Percentiles rank a stretch among this genome's conserved stretches.
These are phyloP conservation scores for Wickerhamiella dianesei DNA, from an alignment of 805 yeast species.

Conservation along the genomic window DNA sequence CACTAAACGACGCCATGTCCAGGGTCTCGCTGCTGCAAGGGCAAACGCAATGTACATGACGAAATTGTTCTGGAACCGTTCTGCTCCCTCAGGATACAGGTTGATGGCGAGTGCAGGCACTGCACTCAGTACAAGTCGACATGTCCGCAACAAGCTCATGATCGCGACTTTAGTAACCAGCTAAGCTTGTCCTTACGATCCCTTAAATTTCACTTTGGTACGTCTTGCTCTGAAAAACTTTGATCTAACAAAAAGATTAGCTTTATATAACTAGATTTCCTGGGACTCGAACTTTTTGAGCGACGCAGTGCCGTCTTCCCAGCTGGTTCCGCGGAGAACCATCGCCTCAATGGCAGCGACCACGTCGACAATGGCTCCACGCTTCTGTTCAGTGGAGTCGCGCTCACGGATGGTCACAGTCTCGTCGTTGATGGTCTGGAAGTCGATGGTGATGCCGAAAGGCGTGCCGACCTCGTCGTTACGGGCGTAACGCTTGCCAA, in stretches of 20 bases:
- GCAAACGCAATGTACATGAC: background rate
- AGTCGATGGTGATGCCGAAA: constrained; percentile 93
- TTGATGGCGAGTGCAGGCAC: background rate
- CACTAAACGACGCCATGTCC: background rate
- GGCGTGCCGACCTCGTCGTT: constrained; percentile 98
- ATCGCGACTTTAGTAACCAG: background rate
- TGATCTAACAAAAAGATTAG: background rate
- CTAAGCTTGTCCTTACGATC: no score
- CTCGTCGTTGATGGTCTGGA: constrained; percentile 76
- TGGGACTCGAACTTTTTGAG: constrained; percentile 64
- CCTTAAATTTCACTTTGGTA: no score
- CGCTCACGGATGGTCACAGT: constrained; percentile 94
- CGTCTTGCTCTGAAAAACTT: no score
- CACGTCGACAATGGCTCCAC: constrained; percentile 70
- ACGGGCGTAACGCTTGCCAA: constrained; percentile 96
- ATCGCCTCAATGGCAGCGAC: constrained; percentile 57
- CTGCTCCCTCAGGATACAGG: background rate
- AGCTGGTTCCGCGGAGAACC: constrained; percentile 58
- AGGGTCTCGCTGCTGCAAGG: background rate
- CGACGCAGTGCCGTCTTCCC: constrained; percentile 74
- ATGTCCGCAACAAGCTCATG: background rate
- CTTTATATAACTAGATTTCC: constrained; percentile 27
- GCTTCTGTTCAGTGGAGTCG: constrained; percentile 90
- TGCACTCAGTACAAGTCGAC: background rate
- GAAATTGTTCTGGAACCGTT: background rate